phyloP scores from a whole-genome alignment of 1,139 yeast species.

The Lodderomyces elongisporus region DNA sequence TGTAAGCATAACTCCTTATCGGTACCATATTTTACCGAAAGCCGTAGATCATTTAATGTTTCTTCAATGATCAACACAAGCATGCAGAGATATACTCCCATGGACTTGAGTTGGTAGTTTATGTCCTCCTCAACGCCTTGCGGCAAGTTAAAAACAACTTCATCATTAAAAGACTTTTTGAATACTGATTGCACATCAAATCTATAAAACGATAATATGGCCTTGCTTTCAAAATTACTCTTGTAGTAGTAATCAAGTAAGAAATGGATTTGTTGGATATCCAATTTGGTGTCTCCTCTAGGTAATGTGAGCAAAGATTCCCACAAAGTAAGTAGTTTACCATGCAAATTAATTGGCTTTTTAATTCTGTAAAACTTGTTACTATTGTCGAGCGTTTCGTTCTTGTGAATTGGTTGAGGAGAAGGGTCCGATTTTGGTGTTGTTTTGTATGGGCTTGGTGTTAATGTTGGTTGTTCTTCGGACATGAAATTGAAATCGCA shows the following conservation, averaged over 20 bases:
- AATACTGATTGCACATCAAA: constrained; percentile 21
- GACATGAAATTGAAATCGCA: constrained; percentile 38
- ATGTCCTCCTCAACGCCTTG: constrained; percentile 5
- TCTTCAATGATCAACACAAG: constrained; percentile 32
- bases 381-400: not conserved
- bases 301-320: constrained; percentile 17
- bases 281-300: constrained; percentile 21
- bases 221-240: constrained; percentile 18
- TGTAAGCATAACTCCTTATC: constrained; percentile 10
- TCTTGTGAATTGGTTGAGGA: not conserved
- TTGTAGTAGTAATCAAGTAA: constrained; percentile 31
- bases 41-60: constrained; percentile 21
- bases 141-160: constrained; percentile 13
- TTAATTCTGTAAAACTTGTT: too few species aligned
- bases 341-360: constrained; percentile 4
- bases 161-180: constrained; percentile 15
- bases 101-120: constrained; percentile 11
- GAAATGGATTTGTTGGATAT: constrained; percentile 27
- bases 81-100: constrained; percentile 29
- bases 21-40: constrained; percentile 11
- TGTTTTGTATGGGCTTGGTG: constrained; percentile 10
- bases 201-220: constrained; percentile 24
- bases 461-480: constrained; percentile 16
- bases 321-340: constrained; percentile 24
- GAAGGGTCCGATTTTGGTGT: not conserved